These are phyloP conservation scores for Erysimum cheiri DNA, from an alignment of 441 rosid genomes.

Conservation along the genomic window DNA sequence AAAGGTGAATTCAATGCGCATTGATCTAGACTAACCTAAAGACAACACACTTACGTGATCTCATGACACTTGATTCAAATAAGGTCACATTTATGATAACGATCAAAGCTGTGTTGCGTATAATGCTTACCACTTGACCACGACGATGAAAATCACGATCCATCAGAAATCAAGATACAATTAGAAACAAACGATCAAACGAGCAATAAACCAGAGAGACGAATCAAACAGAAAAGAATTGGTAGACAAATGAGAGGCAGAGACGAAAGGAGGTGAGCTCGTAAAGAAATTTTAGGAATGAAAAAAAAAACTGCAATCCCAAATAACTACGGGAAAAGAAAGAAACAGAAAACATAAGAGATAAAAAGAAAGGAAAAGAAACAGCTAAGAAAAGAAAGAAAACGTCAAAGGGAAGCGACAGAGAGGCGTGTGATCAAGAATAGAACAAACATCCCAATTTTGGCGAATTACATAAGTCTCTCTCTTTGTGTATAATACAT, in stretches of 20 bases:
- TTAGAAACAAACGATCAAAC: constrained; percentile 13
- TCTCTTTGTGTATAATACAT: not conserved
- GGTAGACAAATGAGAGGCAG: constrained; percentile 35
- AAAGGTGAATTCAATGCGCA: not conserved
- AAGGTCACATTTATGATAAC: not conserved
- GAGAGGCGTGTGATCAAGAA: constrained; percentile 45
- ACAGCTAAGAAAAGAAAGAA: constrained; percentile 44
- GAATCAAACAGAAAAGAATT: constrained; percentile 13
- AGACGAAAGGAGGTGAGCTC: constrained; percentile 28
- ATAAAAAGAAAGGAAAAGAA: constrained; percentile 20
- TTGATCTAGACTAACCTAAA: not conserved
- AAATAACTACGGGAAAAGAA: constrained; percentile 2
- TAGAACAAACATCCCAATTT: constrained; percentile 40
- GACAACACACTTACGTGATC: not conserved
- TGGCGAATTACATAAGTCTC: constrained; percentile 7
- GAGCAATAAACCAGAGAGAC: constrained; percentile 39
- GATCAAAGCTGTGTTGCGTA: not conserved
- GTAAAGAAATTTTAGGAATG: constrained; percentile 1
- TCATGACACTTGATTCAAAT: not conserved
- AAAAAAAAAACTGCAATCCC: not conserved
- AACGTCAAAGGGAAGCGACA: constrained; percentile 43
- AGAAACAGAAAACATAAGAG: constrained; percentile 12
- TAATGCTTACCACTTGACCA: constrained; percentile 56
- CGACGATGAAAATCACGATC: constrained; percentile 51
- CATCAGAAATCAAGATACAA: constrained; percentile 47